Evolutionary conservation across 768 basidiomycete species (phyloP), one percentile per base, ranked within the genome.

Genomic region (Termitomyces sp.): DNA sequence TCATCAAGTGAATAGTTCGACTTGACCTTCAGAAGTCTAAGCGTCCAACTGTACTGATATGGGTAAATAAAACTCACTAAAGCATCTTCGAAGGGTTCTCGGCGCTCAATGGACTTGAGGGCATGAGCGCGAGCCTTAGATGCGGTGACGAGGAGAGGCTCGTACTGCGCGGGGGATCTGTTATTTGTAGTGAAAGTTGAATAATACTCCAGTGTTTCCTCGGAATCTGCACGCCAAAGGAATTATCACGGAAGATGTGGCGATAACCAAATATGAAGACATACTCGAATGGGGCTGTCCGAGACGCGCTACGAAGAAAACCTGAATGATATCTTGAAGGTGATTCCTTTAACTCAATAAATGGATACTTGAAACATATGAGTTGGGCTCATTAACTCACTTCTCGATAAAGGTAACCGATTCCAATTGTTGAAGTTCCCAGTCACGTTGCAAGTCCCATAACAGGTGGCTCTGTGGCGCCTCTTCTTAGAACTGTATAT

Each of bases 101-200:
- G 78, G 32, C 84, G 81, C 56, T 85, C 81, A 68, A 83, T 86
- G 59, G 82, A 77, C 56, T 85, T 86, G 55, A 81, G 78, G 1
- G 87, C 85, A 48, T 80, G 80, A 8, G 82, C 76, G 15, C 88
- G 86, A 37, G 84, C 72, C 72, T 91, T 89, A 15, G 93, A 93
- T 2, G 94, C 94, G 0, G 83, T 73, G 17, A 96, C 81, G 31
- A 98, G 83, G 7, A 88, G 74, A 0, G 77, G 66, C 68, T 96
- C 94, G 69, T 98, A 98, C 47, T 88, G 82, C n/a, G 81, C 75
- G 0, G 87, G 78, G 14, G 89, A 84, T 66, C 87, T 84, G 72
- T 90, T 82, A 58, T 84, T 83, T 0, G 94, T 92, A 15, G 93
- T 92, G 75, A 98, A 97, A 0, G 88, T 83, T 0, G 96, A 97